Base-by-base conservation (phyloP, 2,329 filamentous ascomycete species). In the Xylariaceae sp. region DNA sequence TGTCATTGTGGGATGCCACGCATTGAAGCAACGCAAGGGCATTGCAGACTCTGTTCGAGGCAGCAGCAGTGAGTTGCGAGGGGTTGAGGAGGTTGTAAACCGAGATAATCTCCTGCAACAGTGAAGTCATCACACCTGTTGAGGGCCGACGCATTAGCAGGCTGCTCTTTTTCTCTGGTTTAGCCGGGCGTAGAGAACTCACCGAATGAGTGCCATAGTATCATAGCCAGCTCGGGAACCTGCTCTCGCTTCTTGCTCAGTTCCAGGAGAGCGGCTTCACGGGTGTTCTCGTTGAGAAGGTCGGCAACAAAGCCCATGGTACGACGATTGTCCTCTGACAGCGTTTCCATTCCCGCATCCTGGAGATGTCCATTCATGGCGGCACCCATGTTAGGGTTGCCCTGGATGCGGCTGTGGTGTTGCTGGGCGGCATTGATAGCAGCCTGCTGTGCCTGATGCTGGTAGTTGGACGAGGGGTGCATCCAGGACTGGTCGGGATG, bases 141-240 rank as follows among this genome's bases (percentile, higher is more conserved):
- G 23, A 65, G 60, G 50, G 4, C 17, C 23, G 13, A 35, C 62
- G 61, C 62, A 37, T 61, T 55, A 63, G 60, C 48, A 3, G 8
- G 8, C 30, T 44, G 10, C 30, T 44, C 5, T 13, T 10, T 45
- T 30, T 45, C 23, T 11, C 23, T 17, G 37, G 48, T 4, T 34
- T 45, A 13, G 48, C 15, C n/a, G 30, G 3, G 34, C 34, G 49
- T 2, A 52, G 37, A 44, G n/a, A 30, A 75, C 85, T 65, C 84
- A 96, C 93, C 94, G 71, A 97, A 97, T 2, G 93, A 97, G 75
- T 99, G 94, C 94, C 94, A 99, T 63, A 99, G 80, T 62, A 99
- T 96, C 69, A 99, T 80, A 51, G 94, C 94, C 61, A 99, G 80
- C 78, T 99, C 94, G 0, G 94, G 93, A 13, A 99, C 94, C 76